Evolutionary conservation across 192 early-diverging fungal genomes (phyloP), one percentile per base, ranked within the genome.

Genomic region (Gorgonomyces haynaldii): DNA sequence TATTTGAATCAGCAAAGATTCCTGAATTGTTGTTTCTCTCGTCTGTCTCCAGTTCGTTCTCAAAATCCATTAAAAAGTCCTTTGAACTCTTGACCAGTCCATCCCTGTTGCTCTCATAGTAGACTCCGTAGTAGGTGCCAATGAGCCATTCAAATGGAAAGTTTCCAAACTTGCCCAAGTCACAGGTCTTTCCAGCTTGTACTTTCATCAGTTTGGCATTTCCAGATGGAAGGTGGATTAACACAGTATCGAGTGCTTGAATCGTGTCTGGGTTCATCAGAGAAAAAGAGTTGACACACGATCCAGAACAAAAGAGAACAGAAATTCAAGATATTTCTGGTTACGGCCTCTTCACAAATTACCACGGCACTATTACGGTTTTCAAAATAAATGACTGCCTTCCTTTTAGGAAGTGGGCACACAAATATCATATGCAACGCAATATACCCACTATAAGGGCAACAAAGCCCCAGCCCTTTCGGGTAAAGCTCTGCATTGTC

Each of bases 151-250:
- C 71, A 7, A 77, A 72, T 43, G 75, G 56, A 66, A 94, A 91
- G 24, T 68, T 69, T 26, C 93, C 93, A 70, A 97, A 94, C 61
- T 94, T 97, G 41, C 93, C 93, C 25, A 97, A 43, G n/a, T 23
- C 20, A 13, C 85, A 56, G 3, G 55, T 69, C 61, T 56, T 74
- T 50, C 70, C 70, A 13, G 79, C 60, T 42, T 79, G 73, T 31
- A 88, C 45, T 42, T 72, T 72, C 27, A 88, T 78, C 34, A 81
- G 62, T 52, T 91, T 91, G 47, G 74, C 52, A 63, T 88, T 89
- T 37, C 77, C 81, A 58, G 86, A 89, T 22, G 89, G 86, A 72
- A 91, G 76, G 39, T 76, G 65, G 52, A 91, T 80, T 26, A 86
- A 65, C 21, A 88, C 72, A 64, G 70, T 60, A 50, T 83, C 75